Percentiles rank a stretch among this genome's conserved stretches.
phyloP scores from a whole-genome alignment of 306 rosid genomes.

The Pterocarpus macrocarpus region DNA sequence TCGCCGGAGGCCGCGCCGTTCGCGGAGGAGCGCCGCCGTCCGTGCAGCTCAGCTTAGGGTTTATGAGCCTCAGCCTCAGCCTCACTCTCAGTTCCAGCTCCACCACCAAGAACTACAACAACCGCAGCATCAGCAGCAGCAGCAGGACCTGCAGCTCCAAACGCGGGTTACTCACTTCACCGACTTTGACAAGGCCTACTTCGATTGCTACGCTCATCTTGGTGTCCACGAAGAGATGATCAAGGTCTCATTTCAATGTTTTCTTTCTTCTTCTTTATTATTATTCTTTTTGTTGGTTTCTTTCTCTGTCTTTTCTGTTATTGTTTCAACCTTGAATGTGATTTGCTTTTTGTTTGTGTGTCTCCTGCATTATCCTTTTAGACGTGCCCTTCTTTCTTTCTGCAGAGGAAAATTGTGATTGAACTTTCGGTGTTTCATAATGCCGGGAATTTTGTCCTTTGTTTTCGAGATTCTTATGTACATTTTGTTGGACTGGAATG shows the following conservation, averaged over 20 bases:
- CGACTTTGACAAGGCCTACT: conserved; percentile 80
- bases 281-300: neutral
- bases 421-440: neutral
- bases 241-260: conserved; percentile 59
- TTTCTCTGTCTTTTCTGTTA: neutral
- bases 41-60: conserved; percentile 43
- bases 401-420: neutral
- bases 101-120: neutral
- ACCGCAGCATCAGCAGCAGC: neutral
- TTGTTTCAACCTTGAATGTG: neutral
- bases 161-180: neutral
- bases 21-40: neutral
- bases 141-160: conserved; percentile 24
- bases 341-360: no score
- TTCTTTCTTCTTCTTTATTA: neutral
- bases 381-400: no score
- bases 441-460: neutral
- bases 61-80: conserved; percentile 40
- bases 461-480: neutral
- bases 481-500: neutral
- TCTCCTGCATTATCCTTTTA: neutral
- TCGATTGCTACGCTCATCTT: conserved; percentile 74
- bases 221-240: conserved; percentile 90
- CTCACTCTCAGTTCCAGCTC: no score
- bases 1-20: neutral